Conservation (phyloP, 495 filamentous ascomycete genomes). For the Penicillium roqueforti region DNA sequence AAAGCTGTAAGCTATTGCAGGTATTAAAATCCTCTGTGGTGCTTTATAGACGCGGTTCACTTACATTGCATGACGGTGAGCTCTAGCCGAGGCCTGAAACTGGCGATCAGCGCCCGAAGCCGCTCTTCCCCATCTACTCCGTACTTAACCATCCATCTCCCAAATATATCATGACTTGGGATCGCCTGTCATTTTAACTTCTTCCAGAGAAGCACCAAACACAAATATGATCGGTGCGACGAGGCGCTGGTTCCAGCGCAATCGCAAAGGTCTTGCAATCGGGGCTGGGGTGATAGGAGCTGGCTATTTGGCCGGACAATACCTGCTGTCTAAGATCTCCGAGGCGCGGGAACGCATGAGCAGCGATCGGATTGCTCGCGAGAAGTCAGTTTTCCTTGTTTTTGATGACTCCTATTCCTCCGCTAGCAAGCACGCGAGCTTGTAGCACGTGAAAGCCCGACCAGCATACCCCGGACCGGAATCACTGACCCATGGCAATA, state of each 20-base stretch:
- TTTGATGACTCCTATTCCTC: slow-evolving; percentile 1
- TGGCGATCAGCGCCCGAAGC: slow-evolving; percentile 22
- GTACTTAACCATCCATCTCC: slow-evolving; percentile 12
- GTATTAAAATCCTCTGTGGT: background rate
- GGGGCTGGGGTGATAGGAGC: slow-evolving; percentile 81
- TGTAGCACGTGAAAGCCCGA: slow-evolving; percentile 14
- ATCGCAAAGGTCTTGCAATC: slow-evolving; percentile 84
- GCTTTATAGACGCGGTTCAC: background rate
- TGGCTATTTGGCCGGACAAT: slow-evolving; percentile 89
- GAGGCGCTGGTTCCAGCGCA: slow-evolving; percentile 84
- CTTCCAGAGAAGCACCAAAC: slow-evolving; percentile 9
- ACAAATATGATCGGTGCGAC: slow-evolving; percentile 71
- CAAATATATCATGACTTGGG: slow-evolving; percentile 11
- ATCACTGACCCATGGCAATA: slow-evolving; percentile 34
- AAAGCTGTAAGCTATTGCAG: background rate
- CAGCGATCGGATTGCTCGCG: slow-evolving; percentile 87
- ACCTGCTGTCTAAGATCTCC: slow-evolving; percentile 82
- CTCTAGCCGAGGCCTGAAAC: slow-evolving; percentile 36
- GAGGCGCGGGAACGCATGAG: slow-evolving; percentile 94
- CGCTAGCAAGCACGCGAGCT: slow-evolving; percentile 13
- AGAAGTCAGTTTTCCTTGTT: slow-evolving; percentile 66
- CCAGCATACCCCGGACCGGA: background rate
- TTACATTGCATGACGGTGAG: slow-evolving; percentile 2
- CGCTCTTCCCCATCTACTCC: slow-evolving; percentile 15
- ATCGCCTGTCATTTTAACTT: background rate